Base-by-base conservation (phyloP, 345 rosid species). In the Moricandia arvensis region DNA sequence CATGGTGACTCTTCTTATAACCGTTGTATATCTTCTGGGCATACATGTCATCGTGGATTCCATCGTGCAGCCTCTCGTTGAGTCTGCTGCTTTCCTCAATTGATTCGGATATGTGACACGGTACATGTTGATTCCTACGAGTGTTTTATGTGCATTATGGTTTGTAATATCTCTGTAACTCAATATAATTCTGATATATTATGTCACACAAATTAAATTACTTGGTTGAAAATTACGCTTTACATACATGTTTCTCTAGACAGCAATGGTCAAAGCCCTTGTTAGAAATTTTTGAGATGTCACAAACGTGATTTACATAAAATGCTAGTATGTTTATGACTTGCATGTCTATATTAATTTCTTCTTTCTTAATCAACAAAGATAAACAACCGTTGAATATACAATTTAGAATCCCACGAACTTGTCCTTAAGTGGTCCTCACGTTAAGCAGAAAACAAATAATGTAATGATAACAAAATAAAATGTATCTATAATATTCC, bases 1-100 rank as follows among this genome's bases (percentile, higher is more conserved):
- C 75, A 71, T 91, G 88, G 94, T 91, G 60, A 82, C 93, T 93
- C 11, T 81, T 88, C 88, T 93, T 11, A 84, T 91, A 0, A 84
- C 97, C 0, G 91, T 90, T 33, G 70, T 91, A 58, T 85, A 91
- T 67, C 86, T 90, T 61, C 90, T 93, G 3, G 89, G 93, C 9
- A 76, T 95, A 75, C 74, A 85, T 27, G 89, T 71, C 5, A 38
- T 37, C 7, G 24, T 60, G 73, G 73, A 69, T 60, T 68, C 63
- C 11, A 8, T 15, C 11, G 63, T 4, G 60, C 67, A 74, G 10
- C 65, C 77, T 9, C 71, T 74, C 11, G 71, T 29, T 41, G 77
- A 1, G 31, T 55, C 30, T 24, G 60, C 60, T 57, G 61, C 15
- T 57, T 57, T 57, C 61, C 33, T 3, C 61, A 5, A 57, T 33